Evolutionary conservation across 345 rosid species (phyloP), one percentile per base, ranked within the genome.

Genomic region (Gossypium turneri): DNA sequence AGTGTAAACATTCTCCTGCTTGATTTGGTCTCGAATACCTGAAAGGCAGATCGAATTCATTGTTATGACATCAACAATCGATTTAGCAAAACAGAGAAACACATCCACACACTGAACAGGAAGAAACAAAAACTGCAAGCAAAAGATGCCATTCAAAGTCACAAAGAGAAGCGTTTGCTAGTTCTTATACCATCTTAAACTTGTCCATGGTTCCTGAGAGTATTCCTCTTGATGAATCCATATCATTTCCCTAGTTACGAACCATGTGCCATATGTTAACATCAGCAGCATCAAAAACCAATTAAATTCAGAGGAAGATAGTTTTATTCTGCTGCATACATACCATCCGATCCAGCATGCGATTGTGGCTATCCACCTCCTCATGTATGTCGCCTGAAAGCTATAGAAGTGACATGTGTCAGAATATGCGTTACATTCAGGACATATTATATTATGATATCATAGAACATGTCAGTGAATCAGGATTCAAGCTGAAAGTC

Each of bases 171-270:
- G 60, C 9, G 24, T 24, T 47, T 67, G 17, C 45, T 25, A 62
- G 61, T 24, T 12, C 9, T 45, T 81, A 45, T 85, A 92, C 98
- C 93, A 79, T 94, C 87, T 94, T 94, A 78, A 94, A 87, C 65
- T 90, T 88, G 81, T 92, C 97, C 98, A 94, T 94, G 50, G 98
- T 94, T 83, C 98, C 97, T 15, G 97, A 92, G 45, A 92, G 92
- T 60, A 89, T 34, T 65, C 98, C 97, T 79, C 97, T 86, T 25
- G 98, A 94, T 61, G 97, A 67, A 88, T 94, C 98, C 98, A 92
- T 94, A 75, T 92, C 97, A 82, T 90, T 90, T 51, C 98, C 98
- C 98, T 94, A 80, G 70, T 52, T 29, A 10, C 16, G 11, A 70
- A 70, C 52, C 75, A 71, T 57, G n/a, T 27, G 75, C 71, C 47